phyloP scores from a whole-genome alignment of 1,139 yeast species.

The Blastobotrys aristatus region DNA sequence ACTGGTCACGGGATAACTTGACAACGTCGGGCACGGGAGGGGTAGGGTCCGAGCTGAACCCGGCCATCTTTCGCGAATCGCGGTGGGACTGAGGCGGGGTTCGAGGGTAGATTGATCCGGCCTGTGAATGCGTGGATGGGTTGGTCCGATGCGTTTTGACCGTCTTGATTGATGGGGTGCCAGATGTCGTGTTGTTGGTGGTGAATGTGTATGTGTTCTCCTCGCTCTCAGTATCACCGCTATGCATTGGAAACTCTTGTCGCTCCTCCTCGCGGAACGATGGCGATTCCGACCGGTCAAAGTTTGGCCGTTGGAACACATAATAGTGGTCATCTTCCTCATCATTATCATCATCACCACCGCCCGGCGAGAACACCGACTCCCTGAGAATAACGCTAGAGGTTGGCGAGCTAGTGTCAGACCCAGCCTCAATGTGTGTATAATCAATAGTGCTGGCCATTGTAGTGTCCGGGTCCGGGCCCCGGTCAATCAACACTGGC shows the following conservation, averaged over 20 bases:
- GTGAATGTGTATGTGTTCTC: not conserved
- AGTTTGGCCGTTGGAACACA: not conserved
- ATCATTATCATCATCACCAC: not conserved
- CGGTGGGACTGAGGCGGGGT: slow-evolving; percentile 8
- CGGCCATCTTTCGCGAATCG: slow-evolving; percentile 3
- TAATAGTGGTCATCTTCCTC: not conserved
- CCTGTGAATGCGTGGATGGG: not conserved
- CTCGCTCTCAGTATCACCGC: not conserved
- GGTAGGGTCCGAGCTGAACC: slow-evolving; percentile 4
- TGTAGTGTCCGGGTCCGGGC: not conserved
- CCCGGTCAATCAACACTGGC: not conserved
- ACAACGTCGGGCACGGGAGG: slow-evolving; percentile 1
- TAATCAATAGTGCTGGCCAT: not conserved
- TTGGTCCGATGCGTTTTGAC: not conserved
- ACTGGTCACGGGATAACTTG: not conserved
- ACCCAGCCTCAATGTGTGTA: not conserved
- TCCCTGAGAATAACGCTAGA: not conserved
- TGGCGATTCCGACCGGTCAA: not conserved
- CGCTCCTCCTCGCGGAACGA: not conserved
- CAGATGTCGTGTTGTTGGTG: not conserved
- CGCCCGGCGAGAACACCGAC: not conserved
- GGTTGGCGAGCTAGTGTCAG: not conserved
- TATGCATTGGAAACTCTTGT: not conserved
- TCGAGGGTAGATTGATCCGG: slow-evolving; percentile 5
- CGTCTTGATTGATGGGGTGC: not conserved